Evolutionary conservation across 2,329 filamentous ascomycete species (phyloP), one percentile per base, ranked within the genome.

Genomic region (Podosphaera fusca): DNA sequence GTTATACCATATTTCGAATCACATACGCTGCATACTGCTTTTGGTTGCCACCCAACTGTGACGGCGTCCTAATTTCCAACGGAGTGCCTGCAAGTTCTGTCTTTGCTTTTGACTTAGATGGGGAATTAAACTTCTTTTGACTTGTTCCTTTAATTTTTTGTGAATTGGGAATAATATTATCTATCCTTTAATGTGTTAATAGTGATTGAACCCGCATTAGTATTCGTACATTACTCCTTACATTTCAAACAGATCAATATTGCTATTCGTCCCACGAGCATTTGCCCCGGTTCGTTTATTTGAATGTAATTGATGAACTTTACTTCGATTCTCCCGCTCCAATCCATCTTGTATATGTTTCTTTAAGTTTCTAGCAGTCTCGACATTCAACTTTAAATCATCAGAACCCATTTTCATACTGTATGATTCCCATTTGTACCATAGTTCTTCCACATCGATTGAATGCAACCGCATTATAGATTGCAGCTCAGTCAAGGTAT

Each of bases 341-440:
- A 96, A 72, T 42, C 79, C 76, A 64, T 95, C 88, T 66, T 90
- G 87, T 6, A 95, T 76, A 65, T 86, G 83, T 66, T 87, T 85
- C 69, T 95, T 95, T 67, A 98, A 84, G 57, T 81, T 79, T 49
- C 84, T 78, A 51, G 86, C 78, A 0, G 78, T 83, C 42, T 84
- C 78, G 47, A 94, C 74, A 53, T 84, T 79, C 60, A 86, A 71
- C 59, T 76, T 81, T 60, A 82, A 81, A 58, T 87, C 84, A 58
- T 94, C 87, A 53, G 80, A 73, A 31, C 89, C 87, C 82, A 96
- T 88, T 70, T 90, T 94, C 68, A 98, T 84, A 69, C 85, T 89
- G 74, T 95, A 96, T 0, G 88, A 90, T 70, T 98, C 92, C 92
- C 92, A 98, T 75, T 96, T 96, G 79, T 87, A 95, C 70, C 87